Percentiles rank a stretch among this genome's conserved stretches.
phyloP scores from a whole-genome alignment of 2,329 filamentous ascomycete genomes.

The Colletotrichum sp. region DNA sequence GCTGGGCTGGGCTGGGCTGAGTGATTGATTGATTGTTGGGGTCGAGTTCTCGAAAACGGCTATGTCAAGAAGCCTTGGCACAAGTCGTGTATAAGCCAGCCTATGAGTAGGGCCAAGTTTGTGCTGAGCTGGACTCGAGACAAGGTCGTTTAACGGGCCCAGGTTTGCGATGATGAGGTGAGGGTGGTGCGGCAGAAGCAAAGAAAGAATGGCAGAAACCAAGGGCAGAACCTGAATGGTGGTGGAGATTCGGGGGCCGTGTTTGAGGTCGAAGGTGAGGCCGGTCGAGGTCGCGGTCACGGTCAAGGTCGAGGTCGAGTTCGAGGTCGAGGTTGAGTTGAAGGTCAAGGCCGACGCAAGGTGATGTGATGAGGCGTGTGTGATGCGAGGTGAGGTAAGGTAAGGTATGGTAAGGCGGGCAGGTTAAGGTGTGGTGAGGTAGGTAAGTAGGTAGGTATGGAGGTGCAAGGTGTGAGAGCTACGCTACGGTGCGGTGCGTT shows the following conservation, averaged over 20 bases:
- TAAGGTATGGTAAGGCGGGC: background rate
- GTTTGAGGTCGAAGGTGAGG: background rate
- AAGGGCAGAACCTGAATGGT: background rate
- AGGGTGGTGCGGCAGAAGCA: background rate
- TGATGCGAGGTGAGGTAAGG: background rate
- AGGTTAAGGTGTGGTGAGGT: background rate
- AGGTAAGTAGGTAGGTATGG: background rate
- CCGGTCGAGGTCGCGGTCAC: background rate
- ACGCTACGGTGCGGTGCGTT: background rate
- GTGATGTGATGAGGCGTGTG: slow-evolving; percentile 3
- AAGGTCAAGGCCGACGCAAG: background rate
- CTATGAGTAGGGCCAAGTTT: background rate
- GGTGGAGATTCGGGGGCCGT: background rate
- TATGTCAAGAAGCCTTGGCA: background rate
- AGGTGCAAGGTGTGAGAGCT: background rate
- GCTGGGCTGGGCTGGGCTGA: background rate
- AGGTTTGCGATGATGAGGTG: background rate
- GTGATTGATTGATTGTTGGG: background rate
- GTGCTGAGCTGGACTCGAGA: background rate
- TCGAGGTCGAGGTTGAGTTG: background rate
- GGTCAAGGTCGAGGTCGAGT: background rate
- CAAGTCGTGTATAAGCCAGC: background rate
- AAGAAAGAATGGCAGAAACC: background rate
- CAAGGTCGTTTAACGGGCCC: background rate
- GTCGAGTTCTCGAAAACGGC: background rate